A percentile compares a stretch with the other conserved stretches of the same genome.
Evolutionary conservation across 495 filamentous ascomycete genomes (phyloP).

Genomic region (Polyplosphaeria fusca): DNA sequence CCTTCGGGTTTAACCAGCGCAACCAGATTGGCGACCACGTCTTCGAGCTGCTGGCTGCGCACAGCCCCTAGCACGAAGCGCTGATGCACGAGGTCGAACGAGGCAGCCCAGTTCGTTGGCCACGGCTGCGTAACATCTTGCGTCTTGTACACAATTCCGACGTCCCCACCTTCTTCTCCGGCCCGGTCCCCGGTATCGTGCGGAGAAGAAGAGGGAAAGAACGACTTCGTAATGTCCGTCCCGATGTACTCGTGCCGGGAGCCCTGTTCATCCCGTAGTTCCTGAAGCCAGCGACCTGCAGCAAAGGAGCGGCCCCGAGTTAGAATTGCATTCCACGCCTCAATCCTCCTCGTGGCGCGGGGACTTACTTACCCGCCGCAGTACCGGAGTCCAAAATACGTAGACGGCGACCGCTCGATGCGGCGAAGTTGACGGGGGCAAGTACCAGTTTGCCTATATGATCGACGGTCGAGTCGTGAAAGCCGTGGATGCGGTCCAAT

Average conservation of each 20-base stretch:
- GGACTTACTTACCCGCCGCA: not conserved
- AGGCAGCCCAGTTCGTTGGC: not conserved
- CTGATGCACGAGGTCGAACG: not conserved
- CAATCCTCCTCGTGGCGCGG: no score
- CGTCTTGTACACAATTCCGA: not conserved
- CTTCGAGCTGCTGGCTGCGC: not conserved
- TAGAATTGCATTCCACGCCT: no score
- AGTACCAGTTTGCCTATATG: not conserved
- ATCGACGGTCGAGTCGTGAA: no score
- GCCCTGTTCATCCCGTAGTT: not conserved
- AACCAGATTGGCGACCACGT: not conserved
- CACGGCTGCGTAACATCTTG: not conserved
- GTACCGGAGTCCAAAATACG: not conserved
- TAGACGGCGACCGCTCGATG: not conserved
- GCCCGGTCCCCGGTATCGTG: no score
- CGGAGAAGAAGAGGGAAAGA: not conserved
- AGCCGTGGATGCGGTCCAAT: no score
- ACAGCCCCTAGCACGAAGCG: not conserved
- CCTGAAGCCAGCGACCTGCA: not conserved
- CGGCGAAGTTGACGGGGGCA: not conserved
- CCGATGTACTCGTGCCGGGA: not conserved
- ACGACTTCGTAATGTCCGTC: not conserved
- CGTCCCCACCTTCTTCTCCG: not conserved
- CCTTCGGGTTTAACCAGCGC: not conserved
- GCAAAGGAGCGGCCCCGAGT: not conserved